Percentiles rank a stretch among this genome's conserved stretches.
Evolutionary conservation across 257 asterid species (phyloP).

Genomic region (Plectranthus barbatus): DNA sequence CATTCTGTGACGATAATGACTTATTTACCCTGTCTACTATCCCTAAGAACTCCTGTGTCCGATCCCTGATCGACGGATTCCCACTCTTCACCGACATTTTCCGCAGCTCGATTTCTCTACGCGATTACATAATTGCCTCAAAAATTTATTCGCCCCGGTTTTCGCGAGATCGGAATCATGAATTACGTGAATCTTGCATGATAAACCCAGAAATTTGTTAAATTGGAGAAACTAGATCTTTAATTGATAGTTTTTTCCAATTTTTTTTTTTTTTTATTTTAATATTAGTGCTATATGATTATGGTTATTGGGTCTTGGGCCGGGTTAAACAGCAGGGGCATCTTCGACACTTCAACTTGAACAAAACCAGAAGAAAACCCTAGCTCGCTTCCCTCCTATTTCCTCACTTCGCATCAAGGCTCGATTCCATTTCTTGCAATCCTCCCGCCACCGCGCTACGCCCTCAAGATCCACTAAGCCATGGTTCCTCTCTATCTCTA

Average conservation of each 20-base stretch:
- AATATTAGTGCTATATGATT: too few relatives aligned
- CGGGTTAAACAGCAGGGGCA: not conserved
- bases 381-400: conserved; percentile 2
- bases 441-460: conserved; percentile 13
- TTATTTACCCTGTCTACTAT: conserved; percentile 52
- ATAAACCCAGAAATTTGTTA: conserved; percentile 4
- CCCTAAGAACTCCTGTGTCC: conserved; percentile 72
- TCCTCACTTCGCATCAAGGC: not conserved
- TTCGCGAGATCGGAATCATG: not conserved
- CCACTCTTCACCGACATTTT: conserved; percentile 52
- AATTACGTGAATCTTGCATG: too few relatives aligned
- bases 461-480: conserved; percentile 9
- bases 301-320: too few relatives aligned
- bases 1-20: conserved; percentile 41
- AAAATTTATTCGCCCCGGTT: not conserved
- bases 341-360: not conserved
- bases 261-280: too few relatives aligned
- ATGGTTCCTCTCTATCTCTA: conserved; percentile 14
- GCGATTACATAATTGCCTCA: conserved; percentile 2
- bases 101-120: conserved; percentile 9
- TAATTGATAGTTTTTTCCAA: too few relatives aligned
- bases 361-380: not conserved
- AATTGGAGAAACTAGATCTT: conserved; percentile 7
- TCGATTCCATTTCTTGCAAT: not conserved
- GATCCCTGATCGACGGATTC: conserved; percentile 70